Evolutionary conservation across 73 alveolate species (phyloP), one percentile per base, ranked within the genome.

Genomic region (Blepharisma stoltei): DNA sequence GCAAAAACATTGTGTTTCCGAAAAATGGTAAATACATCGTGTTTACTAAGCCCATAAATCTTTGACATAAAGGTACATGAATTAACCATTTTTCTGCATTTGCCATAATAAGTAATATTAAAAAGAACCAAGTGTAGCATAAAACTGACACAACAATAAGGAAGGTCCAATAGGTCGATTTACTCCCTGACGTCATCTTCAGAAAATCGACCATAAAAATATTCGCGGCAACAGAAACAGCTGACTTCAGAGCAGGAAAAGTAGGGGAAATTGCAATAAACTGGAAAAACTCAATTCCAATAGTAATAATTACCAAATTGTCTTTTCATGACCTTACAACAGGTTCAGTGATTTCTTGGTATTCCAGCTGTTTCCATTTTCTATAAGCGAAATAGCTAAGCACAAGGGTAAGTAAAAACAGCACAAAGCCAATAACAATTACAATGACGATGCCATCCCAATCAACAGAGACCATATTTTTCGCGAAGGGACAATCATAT

Each of bases 401-500:
- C 6, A 9, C n/a, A 43, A 68, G 54, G 23, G 78, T 68, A 6
- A 68, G 8, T 6, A 68, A 8, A 68, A 68, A 68, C 32, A 68
- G 25, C 6, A 25, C 8, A 25, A 68, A 9, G 8, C 71, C 78
- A 8, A 68, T 11, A 21, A 20, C 8, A 11, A 68, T 37, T 6
- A 68, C 32, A 11, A 68, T 27, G 23, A 11, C 73, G 11, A 68
- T 27, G 6, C 78, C 78, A 8, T 68, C 73, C 69, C 11, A 6
- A n/a, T 8, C 8, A 68, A 37, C 20, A 7, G 7, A 6, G 6
- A 7, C 18, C 78, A 68, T 68, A 68, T 68, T 71, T 37, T 68
- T 27, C 6, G 54, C 78, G 73, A 68, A 68, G 20, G 78, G 78
- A 37, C 78, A 68, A 11, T 68, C 78, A 68, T 8, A 68, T 8